phyloP scores from a whole-genome alignment of 2,329 filamentous ascomycete species.

The Alternaria metachromatica region DNA sequence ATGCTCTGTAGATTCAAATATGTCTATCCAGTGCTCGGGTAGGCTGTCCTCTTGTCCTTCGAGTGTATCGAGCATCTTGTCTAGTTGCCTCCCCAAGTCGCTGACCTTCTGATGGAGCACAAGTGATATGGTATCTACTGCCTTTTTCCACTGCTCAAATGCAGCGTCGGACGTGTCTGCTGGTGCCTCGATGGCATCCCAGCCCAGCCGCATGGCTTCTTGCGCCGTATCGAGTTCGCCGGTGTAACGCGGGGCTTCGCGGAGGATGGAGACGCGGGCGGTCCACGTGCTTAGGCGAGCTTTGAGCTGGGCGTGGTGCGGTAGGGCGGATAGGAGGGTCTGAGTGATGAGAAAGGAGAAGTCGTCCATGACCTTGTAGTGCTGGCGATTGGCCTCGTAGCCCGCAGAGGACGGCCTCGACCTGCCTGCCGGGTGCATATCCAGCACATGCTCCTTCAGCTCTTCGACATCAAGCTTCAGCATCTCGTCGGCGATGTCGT shows the following conservation, averaged over 20 bases:
- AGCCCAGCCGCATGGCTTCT: conserved; percentile 69
- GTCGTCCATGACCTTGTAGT: conserved; percentile 80
- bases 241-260: conserved; percentile 74
- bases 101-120: conserved; percentile 73
- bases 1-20: conserved; percentile 79
- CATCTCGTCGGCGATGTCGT: conserved; percentile 74
- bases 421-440: conserved; percentile 69
- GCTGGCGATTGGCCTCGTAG: conserved; percentile 40
- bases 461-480: conserved; percentile 79
- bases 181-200: conserved; percentile 64
- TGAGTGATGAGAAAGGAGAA: conserved; percentile 89
- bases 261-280: conserved; percentile 75
- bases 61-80: conserved; percentile 84
- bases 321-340: conserved; percentile 87
- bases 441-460: conserved; percentile 85
- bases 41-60: conserved; percentile 85
- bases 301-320: conserved; percentile 76
- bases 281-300: conserved; percentile 80
- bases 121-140: conserved; percentile 61
- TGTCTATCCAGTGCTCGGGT: conserved; percentile 85
- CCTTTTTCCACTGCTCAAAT: conserved; percentile 45
- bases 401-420: conserved; percentile 55
- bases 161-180: conserved; percentile 40
- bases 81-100: conserved; percentile 73
- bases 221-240: conserved; percentile 69